Conservation (phyloP, 208 protist species). For the Strigomonas culicis region DNA sequence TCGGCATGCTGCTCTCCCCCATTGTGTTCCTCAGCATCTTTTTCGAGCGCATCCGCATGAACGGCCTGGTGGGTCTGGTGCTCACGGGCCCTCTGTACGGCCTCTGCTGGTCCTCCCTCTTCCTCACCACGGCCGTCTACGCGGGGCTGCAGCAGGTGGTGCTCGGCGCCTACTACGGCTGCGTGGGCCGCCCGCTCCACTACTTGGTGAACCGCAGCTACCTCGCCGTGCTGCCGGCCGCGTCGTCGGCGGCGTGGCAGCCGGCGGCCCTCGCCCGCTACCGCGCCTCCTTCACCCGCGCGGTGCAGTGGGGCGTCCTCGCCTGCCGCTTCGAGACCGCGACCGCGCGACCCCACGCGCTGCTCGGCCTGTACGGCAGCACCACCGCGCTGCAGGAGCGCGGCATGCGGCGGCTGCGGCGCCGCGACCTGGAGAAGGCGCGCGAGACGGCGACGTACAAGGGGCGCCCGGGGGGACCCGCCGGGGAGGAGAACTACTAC, state of each 20-base stretch:
- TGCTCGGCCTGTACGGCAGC: slow-evolving; percentile 28
- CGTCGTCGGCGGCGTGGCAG: slow-evolving; percentile 30
- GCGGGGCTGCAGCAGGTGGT: slow-evolving; percentile 69
- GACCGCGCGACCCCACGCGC: slow-evolving; percentile 25
- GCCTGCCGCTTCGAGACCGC: slow-evolving; percentile 41
- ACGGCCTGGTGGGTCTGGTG: slow-evolving; percentile 13
- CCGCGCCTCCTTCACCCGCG: slow-evolving; percentile 12
- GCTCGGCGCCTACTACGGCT: slow-evolving; percentile 41
- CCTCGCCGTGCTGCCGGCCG: slow-evolving; percentile 22
- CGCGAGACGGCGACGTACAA: slow-evolving; percentile 25
- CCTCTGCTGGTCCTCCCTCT: slow-evolving; percentile 46
- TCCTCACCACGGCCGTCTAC: slow-evolving; percentile 54
- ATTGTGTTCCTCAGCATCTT: slow-evolving; percentile 59
- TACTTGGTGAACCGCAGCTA: slow-evolving; percentile 33
- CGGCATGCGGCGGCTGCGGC: slow-evolving; percentile 33
- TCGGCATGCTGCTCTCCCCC: slow-evolving; percentile 52
- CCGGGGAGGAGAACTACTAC: slow-evolving; percentile 66
- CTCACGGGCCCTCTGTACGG: slow-evolving; percentile 43
- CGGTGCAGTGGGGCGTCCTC: slow-evolving; percentile 32
- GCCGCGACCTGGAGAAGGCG: slow-evolving; percentile 20
- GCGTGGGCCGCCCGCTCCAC: slow-evolving; percentile 32
- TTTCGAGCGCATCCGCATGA: slow-evolving; percentile 48
- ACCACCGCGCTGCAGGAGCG: slow-evolving; percentile 33
- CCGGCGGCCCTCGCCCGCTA: slow-evolving; percentile 6
- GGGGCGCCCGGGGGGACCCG: slow-evolving; percentile 8